Conservation (phyloP, 2,329 filamentous ascomycete genomes). For the Microdochium paspali region DNA sequence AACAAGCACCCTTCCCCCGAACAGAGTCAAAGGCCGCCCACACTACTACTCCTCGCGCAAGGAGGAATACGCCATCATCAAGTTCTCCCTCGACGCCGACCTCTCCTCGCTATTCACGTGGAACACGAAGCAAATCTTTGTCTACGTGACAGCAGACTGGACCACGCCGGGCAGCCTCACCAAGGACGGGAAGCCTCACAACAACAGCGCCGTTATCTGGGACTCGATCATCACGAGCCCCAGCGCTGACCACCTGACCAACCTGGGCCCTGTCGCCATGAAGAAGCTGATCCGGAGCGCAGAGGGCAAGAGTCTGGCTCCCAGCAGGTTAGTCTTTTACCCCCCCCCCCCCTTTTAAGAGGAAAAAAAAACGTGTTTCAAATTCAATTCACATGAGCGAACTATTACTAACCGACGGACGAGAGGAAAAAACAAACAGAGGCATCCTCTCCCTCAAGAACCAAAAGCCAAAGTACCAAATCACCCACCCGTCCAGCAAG, state of each 20-base stretch:
- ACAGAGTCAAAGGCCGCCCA: slow-evolving; percentile 78
- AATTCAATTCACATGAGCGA: no score
- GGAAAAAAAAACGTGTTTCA: neutral
- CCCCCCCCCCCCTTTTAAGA: neutral
- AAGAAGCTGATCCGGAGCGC: slow-evolving; percentile 53
- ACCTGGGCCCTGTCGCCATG: slow-evolving; percentile 48
- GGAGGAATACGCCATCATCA: slow-evolving; percentile 88
- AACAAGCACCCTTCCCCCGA: no score
- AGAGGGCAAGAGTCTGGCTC: slow-evolving; percentile 51
- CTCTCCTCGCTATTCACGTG: slow-evolving; percentile 90
- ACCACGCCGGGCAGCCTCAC: slow-evolving; percentile 22
- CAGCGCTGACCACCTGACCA: slow-evolving; percentile 52
- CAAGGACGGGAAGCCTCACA: slow-evolving; percentile 24
- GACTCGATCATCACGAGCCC: slow-evolving; percentile 82
- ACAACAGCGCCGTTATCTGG: slow-evolving; percentile 84
- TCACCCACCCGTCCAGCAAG: slow-evolving; percentile 78
- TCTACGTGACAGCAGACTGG: slow-evolving; percentile 85
- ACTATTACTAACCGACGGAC: slow-evolving; percentile 3
- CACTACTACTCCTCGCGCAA: slow-evolving; percentile 92
- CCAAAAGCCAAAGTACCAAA: slow-evolving; percentile 92
- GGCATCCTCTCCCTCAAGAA: slow-evolving; percentile 72
- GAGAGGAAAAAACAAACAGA: slow-evolving; percentile 23
- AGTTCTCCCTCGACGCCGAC: slow-evolving; percentile 88
- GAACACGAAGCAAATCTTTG: slow-evolving; percentile 98
- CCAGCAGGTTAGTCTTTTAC: slow-evolving; percentile 35